Base-by-base conservation (phyloP, 345 rosid genomes). In the Pistacia integerrima region DNA sequence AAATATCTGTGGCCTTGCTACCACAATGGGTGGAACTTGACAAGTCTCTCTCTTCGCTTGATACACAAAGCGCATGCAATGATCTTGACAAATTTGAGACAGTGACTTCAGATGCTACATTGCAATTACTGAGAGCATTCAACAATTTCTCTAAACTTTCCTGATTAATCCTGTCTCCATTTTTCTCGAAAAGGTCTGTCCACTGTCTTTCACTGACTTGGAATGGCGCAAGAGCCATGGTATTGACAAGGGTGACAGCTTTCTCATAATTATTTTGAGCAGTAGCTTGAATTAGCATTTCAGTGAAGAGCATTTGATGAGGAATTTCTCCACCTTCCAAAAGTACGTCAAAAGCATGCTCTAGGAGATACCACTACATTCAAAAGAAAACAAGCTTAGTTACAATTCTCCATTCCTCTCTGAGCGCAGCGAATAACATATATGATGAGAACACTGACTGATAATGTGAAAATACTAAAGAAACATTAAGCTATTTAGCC, bases 251-350 rank as follows among this genome's bases (percentile, higher is more conserved):
- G 35, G 82, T 72, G 70, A 86, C 86, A 8, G 92, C 92, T 85
- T 87, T 86, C 77, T 86, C 88, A 81, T 87, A 88, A 63, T 92
- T 81, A 65, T 84, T 81, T 76, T 77, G 88, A 72, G 77, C 82
- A 64, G 83, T 79, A 22, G 93, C 96, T 57, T 88, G 90, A 78
- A 88, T 75, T 72, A 93, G 52, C 91, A 95, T 87, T 83, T 95
- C 96, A 30, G 84, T 82, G 81, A 95, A 95, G 59, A 90, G 60
- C 41, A 78, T 64, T 11, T 82, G 85, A 72, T 84, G 77, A 73
- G 98, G 98, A 67, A 95, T 86, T 82, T 93, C 99, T 79, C 98
- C 97, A 58, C 87, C 88, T 81, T 90, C 99, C 83, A 95, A 76
- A 72, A 88, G 77, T 20, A 84, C 76, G 70, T 95, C 93, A 55